Conservation (phyloP, 176 grass and related monocot species). For the Chloris gayana region DNA sequence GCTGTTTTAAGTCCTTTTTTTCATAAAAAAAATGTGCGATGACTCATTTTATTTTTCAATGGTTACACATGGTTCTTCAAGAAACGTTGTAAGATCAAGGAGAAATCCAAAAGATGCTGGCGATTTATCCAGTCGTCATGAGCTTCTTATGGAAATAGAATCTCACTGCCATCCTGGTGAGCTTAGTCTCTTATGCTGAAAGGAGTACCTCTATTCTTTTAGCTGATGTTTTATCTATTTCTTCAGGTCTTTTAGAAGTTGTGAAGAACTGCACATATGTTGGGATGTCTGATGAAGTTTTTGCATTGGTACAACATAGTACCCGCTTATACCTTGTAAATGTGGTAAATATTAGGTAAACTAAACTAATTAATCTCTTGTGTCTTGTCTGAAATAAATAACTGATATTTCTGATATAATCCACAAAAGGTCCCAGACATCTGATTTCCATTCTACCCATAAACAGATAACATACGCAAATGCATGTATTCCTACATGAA, state of each 20-base stretch:
- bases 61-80: conserved; percentile 36
- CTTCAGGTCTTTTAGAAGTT: conserved; percentile 77
- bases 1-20: not conserved
- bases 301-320: conserved; percentile 82
- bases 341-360: conserved; percentile 86
- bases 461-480: not conserved
- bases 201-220: conserved; percentile 29
- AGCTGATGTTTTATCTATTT: conserved; percentile 39
- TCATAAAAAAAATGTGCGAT: too few species aligned
- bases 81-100: conserved; percentile 86
- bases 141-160: conserved; percentile 76
- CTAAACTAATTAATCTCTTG: not conserved
- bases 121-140: conserved; percentile 79
- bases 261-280: conserved; percentile 94
- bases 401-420: conserved; percentile 1
- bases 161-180: conserved; percentile 72
- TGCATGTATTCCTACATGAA: not conserved
- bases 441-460: not conserved
- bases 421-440: not conserved
- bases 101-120: conserved; percentile 77
- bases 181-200: conserved; percentile 39
- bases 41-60: conserved; percentile 25
- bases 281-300: conserved; percentile 84
- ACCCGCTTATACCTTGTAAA: conserved; percentile 87
- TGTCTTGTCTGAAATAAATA: conserved; percentile 14